A percentile compares a stretch with the other conserved stretches of the same genome.
Conservation (phyloP, 2,329 filamentous ascomycete genomes). For the Elsinoe arachidis region DNA sequence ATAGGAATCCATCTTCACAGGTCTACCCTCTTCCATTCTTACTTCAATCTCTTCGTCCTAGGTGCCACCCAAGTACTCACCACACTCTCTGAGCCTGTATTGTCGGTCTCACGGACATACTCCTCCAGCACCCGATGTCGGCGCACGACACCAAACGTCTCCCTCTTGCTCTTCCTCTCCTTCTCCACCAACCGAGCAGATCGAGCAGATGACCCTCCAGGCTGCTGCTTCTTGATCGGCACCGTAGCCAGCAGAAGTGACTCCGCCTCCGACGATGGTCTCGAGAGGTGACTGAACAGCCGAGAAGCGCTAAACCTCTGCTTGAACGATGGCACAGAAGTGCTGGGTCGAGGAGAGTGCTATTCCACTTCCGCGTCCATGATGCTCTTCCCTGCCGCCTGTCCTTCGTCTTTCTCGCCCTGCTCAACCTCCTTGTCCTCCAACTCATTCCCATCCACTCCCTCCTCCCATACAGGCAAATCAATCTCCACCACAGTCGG, state of each 20-base stretch:
- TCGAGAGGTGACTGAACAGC: not conserved
- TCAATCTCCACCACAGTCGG: conserved; percentile 78
- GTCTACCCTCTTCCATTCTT: not conserved
- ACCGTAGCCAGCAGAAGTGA: not conserved
- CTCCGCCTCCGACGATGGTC: not conserved
- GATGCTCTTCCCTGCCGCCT: not conserved
- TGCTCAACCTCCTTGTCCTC: not conserved
- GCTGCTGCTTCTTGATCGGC: too few relatives aligned
- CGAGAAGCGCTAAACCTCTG: not conserved
- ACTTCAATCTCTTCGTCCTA: not conserved
- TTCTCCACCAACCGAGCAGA: not conserved
- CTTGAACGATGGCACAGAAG: not conserved
- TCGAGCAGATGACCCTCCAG: not conserved
- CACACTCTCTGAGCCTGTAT: conserved; percentile 2
- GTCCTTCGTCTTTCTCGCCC: not conserved
- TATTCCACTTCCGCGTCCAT: not conserved
- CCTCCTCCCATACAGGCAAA: conserved; percentile 49
- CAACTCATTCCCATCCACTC: not conserved
- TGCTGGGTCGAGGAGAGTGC: not conserved
- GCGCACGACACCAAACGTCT: not conserved
- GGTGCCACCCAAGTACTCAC: conserved; percentile 1
- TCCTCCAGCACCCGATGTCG: conserved; percentile 1
- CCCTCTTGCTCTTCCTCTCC: not conserved
- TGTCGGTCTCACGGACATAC: conserved; percentile 2
- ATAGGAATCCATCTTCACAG: not conserved